Evolutionary conservation across 257 asterid species (phyloP), one percentile per base, ranked within the genome.

Genomic region (Capsicum baccatum): DNA sequence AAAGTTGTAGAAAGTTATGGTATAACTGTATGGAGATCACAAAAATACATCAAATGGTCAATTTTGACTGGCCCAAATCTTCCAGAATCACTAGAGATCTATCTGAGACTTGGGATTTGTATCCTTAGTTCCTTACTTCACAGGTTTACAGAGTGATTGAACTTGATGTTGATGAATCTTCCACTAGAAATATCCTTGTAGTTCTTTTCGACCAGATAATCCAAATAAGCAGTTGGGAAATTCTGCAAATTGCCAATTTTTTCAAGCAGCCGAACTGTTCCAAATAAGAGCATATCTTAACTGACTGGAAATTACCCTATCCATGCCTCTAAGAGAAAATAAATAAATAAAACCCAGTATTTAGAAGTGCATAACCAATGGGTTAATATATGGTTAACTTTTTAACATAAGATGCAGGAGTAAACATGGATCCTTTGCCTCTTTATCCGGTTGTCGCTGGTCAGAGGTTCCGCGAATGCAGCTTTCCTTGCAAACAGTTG

Each of bases 371-470:
- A 71, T 71, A 2, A 37, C 15, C 57, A 44, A 44, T 71, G 17
- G 15, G 5, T 71, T 44, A 17, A 70, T 10, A 71, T 44, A 44
- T 71, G 17, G 37, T 44, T 17, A 9, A 57, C 35, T 70, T 44
- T 59, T 70, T 44, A 70, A 44, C 79, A 70, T 44, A 70, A 44
- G 57, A 70, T 44, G 55, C 79, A 44, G 37, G 57, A 17, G 37
- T 44, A 44, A 9, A 44, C 57, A 44, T 71, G 79, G 55, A 44
- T 71, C 56, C 9, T 6, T 9, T 71, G 57, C 56, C 37, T 71
- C 79, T 44, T 71, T 71, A 37, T 71, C 37, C 13, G 26, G 52
- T 15, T 37, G 52, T 37, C 76, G 8, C 21, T 37, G 13, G 26
- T 68, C 21, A 13, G 17, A 42, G 79, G 1, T 70, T 0, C 63